Evolutionary conservation across 2,329 filamentous ascomycete genomes (phyloP).

Genomic region (Penicillium sp.): DNA sequence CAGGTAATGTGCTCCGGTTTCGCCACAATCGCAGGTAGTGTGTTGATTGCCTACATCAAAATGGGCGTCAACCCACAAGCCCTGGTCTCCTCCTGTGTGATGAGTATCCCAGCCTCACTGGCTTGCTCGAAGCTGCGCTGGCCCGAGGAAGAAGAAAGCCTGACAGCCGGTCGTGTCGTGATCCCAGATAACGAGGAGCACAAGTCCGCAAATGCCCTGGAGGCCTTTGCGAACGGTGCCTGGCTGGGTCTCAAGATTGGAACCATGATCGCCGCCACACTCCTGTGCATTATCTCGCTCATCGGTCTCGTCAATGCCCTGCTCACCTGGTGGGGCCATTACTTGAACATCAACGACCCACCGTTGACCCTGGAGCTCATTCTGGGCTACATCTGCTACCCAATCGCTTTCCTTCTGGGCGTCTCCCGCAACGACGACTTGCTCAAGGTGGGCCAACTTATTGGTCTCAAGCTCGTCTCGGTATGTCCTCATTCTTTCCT

Average conservation of each 20-base stretch:
- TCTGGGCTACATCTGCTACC: slow-evolving; percentile 72
- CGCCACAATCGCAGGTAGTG: slow-evolving; percentile 84
- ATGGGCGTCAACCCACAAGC: slow-evolving; percentile 81
- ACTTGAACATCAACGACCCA: slow-evolving; percentile 67
- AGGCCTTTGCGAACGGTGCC: slow-evolving; percentile 78
- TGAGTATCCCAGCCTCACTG: slow-evolving; percentile 89
- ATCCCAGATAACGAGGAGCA: slow-evolving; percentile 71
- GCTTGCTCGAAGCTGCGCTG: slow-evolving; percentile 86
- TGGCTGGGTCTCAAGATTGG: slow-evolving; percentile 85
- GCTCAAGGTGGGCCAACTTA: slow-evolving; percentile 69
- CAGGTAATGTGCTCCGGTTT: slow-evolving; percentile 92
- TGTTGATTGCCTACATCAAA: slow-evolving; percentile 77
- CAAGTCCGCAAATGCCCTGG: slow-evolving; percentile 71
- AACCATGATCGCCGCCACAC: slow-evolving; percentile 71
- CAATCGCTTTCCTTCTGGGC: slow-evolving; percentile 74
- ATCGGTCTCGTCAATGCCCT: slow-evolving; percentile 70
- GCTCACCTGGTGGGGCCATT: slow-evolving; percentile 77
- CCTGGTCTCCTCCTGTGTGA: slow-evolving; percentile 85
- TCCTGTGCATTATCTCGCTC: slow-evolving; percentile 79
- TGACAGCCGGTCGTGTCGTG: slow-evolving; percentile 75
- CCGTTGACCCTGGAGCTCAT: slow-evolving; percentile 71
- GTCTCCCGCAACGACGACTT: slow-evolving; percentile 62
- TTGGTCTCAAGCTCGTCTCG: slow-evolving; percentile 78
- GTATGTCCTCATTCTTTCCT: slow-evolving; percentile 36
- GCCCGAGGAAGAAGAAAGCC: slow-evolving; percentile 79